These are phyloP conservation scores for Xylaria sp. DNA, from an alignment of 2,329 filamentous ascomycete species.

Conservation along the genomic window DNA sequence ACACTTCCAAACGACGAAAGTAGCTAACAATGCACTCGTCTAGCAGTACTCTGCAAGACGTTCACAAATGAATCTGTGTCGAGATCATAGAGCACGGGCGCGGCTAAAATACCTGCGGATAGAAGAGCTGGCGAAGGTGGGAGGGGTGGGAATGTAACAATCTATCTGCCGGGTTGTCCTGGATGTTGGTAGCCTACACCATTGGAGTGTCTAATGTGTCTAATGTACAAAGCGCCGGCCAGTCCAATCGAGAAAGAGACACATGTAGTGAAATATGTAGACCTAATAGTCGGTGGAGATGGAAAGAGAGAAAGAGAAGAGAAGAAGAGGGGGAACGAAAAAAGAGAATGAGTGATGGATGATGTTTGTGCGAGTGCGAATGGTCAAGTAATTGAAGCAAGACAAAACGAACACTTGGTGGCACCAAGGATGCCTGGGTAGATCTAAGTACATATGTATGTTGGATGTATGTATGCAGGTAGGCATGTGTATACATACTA, in stretches of 20 bases:
- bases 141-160: constrained; percentile 4
- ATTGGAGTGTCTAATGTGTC: not conserved
- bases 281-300: not conserved
- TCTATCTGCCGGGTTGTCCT: constrained; percentile 12
- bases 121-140: not conserved
- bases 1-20: constrained; percentile 7
- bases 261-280: not conserved
- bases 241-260: constrained; percentile 6
- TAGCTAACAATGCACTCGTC: constrained; percentile 5
- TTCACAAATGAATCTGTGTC: not conserved
- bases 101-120: constrained; percentile 24
- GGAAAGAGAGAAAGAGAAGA: not conserved
- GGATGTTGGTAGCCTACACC: not conserved
- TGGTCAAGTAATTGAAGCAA: not conserved
- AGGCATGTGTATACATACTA: not conserved
- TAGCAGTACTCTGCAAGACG: not conserved
- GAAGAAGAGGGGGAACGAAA: not conserved
- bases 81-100: not conserved
- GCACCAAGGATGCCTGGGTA: not conserved
- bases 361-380: not conserved
- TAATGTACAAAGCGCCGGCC: constrained; percentile 10
- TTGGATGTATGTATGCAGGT: not conserved
- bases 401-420: not conserved
- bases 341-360: not conserved
- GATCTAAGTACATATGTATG: not conserved